Conservation (phyloP, 331 rosid genomes). For the Rhamnella rubrinervis region DNA sequence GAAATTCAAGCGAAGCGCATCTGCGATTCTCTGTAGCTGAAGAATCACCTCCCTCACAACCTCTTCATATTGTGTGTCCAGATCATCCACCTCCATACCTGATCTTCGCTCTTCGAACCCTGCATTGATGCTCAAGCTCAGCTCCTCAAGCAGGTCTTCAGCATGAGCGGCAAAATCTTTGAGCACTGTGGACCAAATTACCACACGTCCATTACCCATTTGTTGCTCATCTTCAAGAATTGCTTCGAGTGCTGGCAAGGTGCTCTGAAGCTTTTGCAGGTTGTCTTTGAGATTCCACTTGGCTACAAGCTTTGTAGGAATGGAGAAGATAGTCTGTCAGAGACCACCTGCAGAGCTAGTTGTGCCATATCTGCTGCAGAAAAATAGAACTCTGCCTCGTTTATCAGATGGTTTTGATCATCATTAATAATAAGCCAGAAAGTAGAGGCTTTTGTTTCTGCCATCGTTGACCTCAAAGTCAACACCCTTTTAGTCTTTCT, state of each 20-base stretch:
- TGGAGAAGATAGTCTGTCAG: slow-evolving; percentile 21
- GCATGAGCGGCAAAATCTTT: not conserved
- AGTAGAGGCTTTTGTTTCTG: too few species aligned
- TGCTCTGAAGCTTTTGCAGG: not conserved
- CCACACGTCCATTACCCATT: not conserved
- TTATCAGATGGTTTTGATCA: too few species aligned
- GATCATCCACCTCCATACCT: too few species aligned
- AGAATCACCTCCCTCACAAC: not conserved
- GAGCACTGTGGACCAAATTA: slow-evolving; percentile 12
- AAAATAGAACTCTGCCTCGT: too few species aligned
- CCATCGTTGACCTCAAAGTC: too few species aligned
- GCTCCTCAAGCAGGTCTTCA: slow-evolving; percentile 12
- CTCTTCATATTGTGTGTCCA: not conserved
- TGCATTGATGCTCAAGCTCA: not conserved
- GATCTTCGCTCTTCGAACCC: not conserved
- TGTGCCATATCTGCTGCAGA: not conserved
- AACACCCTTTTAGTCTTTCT: too few species aligned
- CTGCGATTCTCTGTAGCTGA: too few species aligned
- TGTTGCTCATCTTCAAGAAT: slow-evolving; percentile 16
- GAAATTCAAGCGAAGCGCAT: not conserved
- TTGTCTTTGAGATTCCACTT: slow-evolving; percentile 11
- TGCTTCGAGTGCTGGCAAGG: slow-evolving; percentile 7
- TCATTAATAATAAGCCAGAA: too few species aligned
- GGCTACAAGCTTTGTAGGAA: not conserved
- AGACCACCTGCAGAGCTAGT: slow-evolving; percentile 16